phyloP scores from a whole-genome alignment of 176 grass and related monocot species.

The Oryza brachyantha region DNA sequence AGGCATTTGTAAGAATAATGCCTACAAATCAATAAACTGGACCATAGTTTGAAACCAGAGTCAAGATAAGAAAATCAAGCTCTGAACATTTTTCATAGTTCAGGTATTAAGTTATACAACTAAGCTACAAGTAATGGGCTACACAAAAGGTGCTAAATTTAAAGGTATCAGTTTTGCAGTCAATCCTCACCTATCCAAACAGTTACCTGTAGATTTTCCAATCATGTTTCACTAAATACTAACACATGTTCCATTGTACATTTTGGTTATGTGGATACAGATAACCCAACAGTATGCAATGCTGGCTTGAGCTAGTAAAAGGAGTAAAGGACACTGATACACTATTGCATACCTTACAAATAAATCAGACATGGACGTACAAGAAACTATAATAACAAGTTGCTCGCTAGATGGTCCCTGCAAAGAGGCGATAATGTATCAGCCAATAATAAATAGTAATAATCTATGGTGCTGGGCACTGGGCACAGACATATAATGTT shows the following conservation, averaged over 20 bases:
- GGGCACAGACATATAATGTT: not conserved
- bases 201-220: not conserved
- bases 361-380: conserved; percentile 54
- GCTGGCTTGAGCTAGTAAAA: conserved; percentile 4
- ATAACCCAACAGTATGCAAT: conserved; percentile 11
- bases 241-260: not conserved
- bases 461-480: not conserved
- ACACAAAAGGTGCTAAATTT: not conserved
- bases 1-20: not conserved
- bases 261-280: not conserved
- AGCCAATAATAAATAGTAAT: conserved; percentile 7
- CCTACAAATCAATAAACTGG: not conserved
- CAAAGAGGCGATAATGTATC: conserved; percentile 3
- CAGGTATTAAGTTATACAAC: not conserved
- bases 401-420: conserved; percentile 34
- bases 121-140: not conserved
- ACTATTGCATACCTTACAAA: conserved; percentile 40
- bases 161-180: not conserved
- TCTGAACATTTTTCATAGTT: not conserved
- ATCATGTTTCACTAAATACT: not conserved
- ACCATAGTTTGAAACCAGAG: not conserved
- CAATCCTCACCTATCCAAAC: not conserved
- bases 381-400: conserved; percentile 38
- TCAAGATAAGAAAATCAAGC: not conserved
- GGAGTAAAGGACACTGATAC: conserved; percentile 6